Evolutionary conservation across 2,329 filamentous ascomycete species (phyloP).

Genomic region (Epichloe sibirici): DNA sequence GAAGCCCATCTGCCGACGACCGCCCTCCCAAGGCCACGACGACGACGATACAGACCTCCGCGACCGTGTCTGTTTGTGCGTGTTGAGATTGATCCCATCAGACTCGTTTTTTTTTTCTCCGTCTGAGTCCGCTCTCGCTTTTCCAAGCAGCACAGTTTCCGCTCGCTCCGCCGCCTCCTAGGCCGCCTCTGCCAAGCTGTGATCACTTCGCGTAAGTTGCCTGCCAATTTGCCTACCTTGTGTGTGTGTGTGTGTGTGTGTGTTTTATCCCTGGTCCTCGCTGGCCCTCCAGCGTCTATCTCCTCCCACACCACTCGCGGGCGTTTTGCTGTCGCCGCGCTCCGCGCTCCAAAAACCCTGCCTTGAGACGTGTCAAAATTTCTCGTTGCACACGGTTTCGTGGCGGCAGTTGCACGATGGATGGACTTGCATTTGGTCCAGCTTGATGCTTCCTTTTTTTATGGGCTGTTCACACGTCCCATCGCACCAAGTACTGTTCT

Average conservation of each 20-base stretch:
- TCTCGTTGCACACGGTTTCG: not conserved
- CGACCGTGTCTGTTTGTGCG: constrained; percentile 4
- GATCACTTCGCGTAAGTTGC: constrained; percentile 22
- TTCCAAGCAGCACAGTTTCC: constrained; percentile 4
- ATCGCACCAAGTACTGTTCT: not conserved
- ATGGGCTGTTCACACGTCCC: not conserved
- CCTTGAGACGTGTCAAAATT: not conserved
- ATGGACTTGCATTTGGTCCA: not conserved
- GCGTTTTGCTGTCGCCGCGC: not conserved
- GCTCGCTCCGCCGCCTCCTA: constrained; percentile 10
- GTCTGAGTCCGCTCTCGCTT: not conserved
- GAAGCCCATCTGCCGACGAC: constrained; percentile 14
- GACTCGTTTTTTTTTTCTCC: not conserved
- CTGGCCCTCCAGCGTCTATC: not conserved
- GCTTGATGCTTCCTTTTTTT: not conserved
- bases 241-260: not conserved
- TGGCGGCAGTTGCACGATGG: not conserved
- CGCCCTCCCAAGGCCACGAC: constrained; percentile 20
- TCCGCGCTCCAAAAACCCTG: too few species aligned
- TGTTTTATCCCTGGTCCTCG: not conserved
- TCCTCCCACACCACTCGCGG: not conserved
- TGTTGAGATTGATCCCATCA: not conserved
- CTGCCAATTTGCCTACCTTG: constrained; percentile 4
- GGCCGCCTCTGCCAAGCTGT: constrained; percentile 16
- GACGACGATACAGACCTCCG: constrained; percentile 17